Conservation (phyloP, 2,329 filamentous ascomycete species). For the Cladosporium sp. region DNA sequence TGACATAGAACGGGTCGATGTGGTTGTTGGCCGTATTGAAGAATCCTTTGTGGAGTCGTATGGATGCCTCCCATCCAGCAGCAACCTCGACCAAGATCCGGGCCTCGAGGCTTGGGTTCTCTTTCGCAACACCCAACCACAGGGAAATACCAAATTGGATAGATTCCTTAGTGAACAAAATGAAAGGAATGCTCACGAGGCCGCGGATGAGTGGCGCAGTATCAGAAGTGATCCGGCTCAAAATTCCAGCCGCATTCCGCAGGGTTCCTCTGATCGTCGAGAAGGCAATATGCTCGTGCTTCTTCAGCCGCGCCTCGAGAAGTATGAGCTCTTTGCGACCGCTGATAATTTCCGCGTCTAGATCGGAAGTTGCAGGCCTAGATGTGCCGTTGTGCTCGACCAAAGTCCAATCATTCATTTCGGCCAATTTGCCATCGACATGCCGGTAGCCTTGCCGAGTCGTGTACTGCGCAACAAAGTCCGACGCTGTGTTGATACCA, state of each 20-base stretch:
- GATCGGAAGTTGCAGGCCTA: background rate
- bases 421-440: conserved; percentile 59
- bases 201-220: conserved; percentile 76
- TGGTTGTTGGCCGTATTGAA: conserved; percentile 75
- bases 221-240: conserved; percentile 75
- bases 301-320: conserved; percentile 69
- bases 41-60: conserved; percentile 74
- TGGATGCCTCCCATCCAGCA: conserved; percentile 85
- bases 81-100: conserved; percentile 83
- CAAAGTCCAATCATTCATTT: conserved; percentile 32
- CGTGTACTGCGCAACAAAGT: conserved; percentile 96
- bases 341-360: conserved; percentile 1
- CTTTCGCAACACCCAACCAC: conserved; percentile 96
- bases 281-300: conserved; percentile 69
- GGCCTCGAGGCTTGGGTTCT: conserved; percentile 85
- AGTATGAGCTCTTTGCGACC: conserved; percentile 64
- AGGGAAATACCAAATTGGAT: conserved; percentile 94
- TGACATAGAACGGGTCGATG: conserved; percentile 84
- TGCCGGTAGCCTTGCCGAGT: conserved; percentile 94
- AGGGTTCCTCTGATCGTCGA: conserved; percentile 78
- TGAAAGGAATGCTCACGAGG: conserved; percentile 89
- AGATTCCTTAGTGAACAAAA: conserved; percentile 88
- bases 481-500: conserved; percentile 86
- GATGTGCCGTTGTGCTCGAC: conserved; percentile 32
- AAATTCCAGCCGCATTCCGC: conserved; percentile 77